Conservation (phyloP, 2,329 filamentous ascomycete genomes). For the Penicillium sp. region DNA sequence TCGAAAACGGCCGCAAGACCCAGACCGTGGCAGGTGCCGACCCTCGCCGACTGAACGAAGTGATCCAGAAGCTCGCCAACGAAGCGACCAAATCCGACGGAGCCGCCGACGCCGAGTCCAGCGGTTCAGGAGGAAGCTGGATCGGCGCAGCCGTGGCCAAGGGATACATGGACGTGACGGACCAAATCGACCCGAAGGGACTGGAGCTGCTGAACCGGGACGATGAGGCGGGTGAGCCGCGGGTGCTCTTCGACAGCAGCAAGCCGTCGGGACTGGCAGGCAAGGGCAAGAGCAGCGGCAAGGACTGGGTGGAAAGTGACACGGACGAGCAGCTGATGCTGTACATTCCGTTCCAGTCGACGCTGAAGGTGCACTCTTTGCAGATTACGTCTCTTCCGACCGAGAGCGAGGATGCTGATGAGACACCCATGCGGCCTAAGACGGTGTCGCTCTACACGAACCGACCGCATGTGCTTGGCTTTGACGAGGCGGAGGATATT, state of each 20-base stretch:
- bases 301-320: slow-evolving; percentile 90
- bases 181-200: slow-evolving; percentile 71
- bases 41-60: slow-evolving; percentile 62
- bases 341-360: slow-evolving; percentile 82
- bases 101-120: slow-evolving; percentile 40
- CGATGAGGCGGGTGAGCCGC: slow-evolving; percentile 66
- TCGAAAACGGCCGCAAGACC: slow-evolving; percentile 64
- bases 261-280: slow-evolving; percentile 60
- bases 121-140: slow-evolving; percentile 57
- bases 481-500: slow-evolving; percentile 88
- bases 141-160: slow-evolving; percentile 68
- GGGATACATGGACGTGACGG: slow-evolving; percentile 78
- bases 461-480: slow-evolving; percentile 82
- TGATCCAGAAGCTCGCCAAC: slow-evolving; percentile 65
- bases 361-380: slow-evolving; percentile 79
- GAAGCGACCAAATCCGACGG: slow-evolving; percentile 54
- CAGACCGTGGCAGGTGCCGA: slow-evolving; percentile 72
- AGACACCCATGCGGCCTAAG: slow-evolving; percentile 73
- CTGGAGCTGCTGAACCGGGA: slow-evolving; percentile 87
- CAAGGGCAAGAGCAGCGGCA: slow-evolving; percentile 45
- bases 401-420: slow-evolving; percentile 58
- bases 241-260: slow-evolving; percentile 64
- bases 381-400: slow-evolving; percentile 76
- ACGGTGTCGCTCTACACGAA: slow-evolving; percentile 85
- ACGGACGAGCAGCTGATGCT: slow-evolving; percentile 96